These are phyloP conservation scores for Strigomonas culicis DNA, from an alignment of 208 protist genomes.

Conservation along the genomic window DNA sequence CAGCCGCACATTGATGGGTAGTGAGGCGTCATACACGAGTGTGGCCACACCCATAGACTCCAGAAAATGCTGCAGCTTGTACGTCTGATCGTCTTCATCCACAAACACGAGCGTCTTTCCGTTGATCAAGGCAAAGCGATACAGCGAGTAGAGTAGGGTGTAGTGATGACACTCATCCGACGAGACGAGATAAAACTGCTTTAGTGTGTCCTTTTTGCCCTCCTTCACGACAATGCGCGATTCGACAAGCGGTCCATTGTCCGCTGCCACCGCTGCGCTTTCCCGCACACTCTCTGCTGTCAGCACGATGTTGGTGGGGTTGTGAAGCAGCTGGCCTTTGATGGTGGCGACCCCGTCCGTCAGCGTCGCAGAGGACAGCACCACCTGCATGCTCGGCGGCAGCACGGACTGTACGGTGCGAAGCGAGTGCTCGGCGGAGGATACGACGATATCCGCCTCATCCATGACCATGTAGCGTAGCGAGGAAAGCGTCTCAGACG, in stretches of 20 bases:
- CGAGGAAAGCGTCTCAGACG: slow-evolving; percentile 45
- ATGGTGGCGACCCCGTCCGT: slow-evolving; percentile 91
- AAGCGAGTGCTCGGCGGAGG: slow-evolving; percentile 92
- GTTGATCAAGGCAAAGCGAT: slow-evolving; percentile 90
- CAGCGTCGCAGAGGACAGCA: slow-evolving; percentile 95
- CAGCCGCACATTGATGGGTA: slow-evolving; percentile 95
- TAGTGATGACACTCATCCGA: slow-evolving; percentile 91
- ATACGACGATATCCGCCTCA: slow-evolving; percentile 96
- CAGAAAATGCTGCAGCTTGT: slow-evolving; percentile 95
- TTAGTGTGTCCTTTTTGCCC: slow-evolving; percentile 43
- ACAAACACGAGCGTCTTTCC: slow-evolving; percentile 97
- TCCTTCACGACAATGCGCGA: slow-evolving; percentile 56
- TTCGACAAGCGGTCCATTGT: slow-evolving; percentile 63
- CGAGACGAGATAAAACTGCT: slow-evolving; percentile 88
- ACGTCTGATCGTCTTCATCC: slow-evolving; percentile 92
- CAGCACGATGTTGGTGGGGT: slow-evolving; percentile 90
- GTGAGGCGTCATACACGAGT: slow-evolving; percentile 94
- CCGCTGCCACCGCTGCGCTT: slow-evolving; percentile 34
- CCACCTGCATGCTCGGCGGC: slow-evolving; percentile 86
- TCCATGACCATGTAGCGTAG: slow-evolving; percentile 92
- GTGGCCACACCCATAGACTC: slow-evolving; percentile 91
- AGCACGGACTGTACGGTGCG: slow-evolving; percentile 78
- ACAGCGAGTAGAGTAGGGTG: slow-evolving; percentile 93
- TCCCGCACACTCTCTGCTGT: slow-evolving; percentile 64
- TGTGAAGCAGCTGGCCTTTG: slow-evolving; percentile 92